Conservation (phyloP, 139 green algal genomes). For the Haematococcus lacustris region DNA sequence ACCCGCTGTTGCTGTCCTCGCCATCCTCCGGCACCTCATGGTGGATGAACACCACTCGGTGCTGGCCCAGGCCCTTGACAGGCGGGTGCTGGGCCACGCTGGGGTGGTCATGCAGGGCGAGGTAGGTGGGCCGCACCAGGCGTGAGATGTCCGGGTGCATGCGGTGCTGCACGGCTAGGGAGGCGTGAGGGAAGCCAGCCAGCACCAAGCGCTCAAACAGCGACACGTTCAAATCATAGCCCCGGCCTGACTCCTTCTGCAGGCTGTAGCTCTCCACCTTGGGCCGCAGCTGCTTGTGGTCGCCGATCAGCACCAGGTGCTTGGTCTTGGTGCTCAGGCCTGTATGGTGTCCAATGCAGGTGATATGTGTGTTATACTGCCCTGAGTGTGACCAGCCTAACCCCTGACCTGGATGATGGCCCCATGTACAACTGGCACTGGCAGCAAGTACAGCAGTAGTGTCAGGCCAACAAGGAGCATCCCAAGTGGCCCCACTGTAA, state of each 20-base stretch:
- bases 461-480: too few species aligned
- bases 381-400: too few species aligned
- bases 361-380: too few species aligned
- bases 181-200: constrained; percentile 31
- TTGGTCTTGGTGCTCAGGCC: too few species aligned
- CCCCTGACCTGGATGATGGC: too few species aligned
- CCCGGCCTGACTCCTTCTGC: constrained; percentile 32
- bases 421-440: too few species aligned
- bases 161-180: constrained; percentile 58
- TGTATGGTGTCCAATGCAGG: too few species aligned
- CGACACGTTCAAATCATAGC: constrained; percentile 65
- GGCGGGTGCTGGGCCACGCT: constrained; percentile 13
- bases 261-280: constrained; percentile 63
- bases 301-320: too few species aligned
- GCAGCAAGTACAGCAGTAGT: too few species aligned
- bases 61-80: constrained; percentile 25
- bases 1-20: background rate
- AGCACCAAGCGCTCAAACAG: constrained; percentile 73
- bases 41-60: constrained; percentile 35
- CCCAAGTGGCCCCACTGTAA: too few species aligned
- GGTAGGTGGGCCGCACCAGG: constrained; percentile 31
- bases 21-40: constrained; percentile 29
- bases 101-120: constrained; percentile 29
- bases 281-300: constrained; percentile 75
- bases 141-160: constrained; percentile 55